Base-by-base conservation (phyloP, 805 yeast species). In the Nakazawaea pomicola region DNA sequence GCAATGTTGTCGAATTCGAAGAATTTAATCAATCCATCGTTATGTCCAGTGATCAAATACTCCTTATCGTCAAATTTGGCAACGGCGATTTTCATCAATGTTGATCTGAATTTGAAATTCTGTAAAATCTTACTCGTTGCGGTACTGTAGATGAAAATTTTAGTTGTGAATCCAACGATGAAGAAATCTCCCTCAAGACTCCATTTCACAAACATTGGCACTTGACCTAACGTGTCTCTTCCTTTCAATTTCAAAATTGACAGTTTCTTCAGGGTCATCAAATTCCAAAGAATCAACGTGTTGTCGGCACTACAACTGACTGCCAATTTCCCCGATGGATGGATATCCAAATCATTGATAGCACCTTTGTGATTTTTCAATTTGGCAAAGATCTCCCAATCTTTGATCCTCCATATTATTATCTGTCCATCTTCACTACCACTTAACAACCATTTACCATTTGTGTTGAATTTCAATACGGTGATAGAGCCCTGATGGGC, bases 201-300 rank as follows among this genome's bases (percentile, higher is more conserved):
- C 93, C 95, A 88, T 38, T 76, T 69, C 8, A 81, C 84, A 54
- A 65, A 67, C 46, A 78, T 80, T 33, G 81, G 83, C 43, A 69
- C 63, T 60, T 83, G 85, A 6, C 82, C 82, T 45, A 72, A 61
- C 49, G 82, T 79, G 54, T 81, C 85, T 46, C 70, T 76, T 29
- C 82, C 83, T 56, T 74, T 81, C 45, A 85, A 64, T 55, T 84
- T 89, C 61, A 90, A 65, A 9, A 76, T 70, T 1, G 95, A 90
- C 15, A 98, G 98, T 61, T 89, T 90, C 58, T 86, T 85, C 11
- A 88, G 93, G 1, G 97, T 91, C 98, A 93, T 91, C 49, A 93
- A 68, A 57, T 93, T 93, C 99, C 99, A 93, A 44, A 93, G 70
- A 55, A 91, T 71, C 28, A 93, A 72, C 6, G 95, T 83, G 47